These are phyloP conservation scores for Teunomyces kruisii DNA, from an alignment of 805 yeast genomes.

Conservation along the genomic window DNA sequence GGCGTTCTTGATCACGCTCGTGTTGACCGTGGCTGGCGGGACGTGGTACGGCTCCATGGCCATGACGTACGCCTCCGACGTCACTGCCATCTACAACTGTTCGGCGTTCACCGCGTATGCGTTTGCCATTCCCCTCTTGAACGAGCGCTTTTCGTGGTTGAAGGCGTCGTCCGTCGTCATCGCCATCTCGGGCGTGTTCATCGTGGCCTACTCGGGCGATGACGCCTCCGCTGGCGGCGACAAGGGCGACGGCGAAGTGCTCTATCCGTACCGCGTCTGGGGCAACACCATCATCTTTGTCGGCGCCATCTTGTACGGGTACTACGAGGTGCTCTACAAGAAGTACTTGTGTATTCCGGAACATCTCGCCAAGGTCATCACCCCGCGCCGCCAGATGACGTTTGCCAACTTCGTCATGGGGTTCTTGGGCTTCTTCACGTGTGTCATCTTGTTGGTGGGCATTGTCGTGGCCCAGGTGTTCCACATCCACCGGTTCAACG, in stretches of 20 bases:
- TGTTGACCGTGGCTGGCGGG: conserved; percentile 72
- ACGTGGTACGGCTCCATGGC: conserved; percentile 88
- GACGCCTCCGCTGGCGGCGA: conserved; percentile 6
- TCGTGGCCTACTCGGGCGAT: conserved; percentile 64
- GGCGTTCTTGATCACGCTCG: conserved; percentile 47
- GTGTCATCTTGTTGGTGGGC: conserved; percentile 47
- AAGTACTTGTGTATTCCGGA: conserved; percentile 71
- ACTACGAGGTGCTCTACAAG: conserved; percentile 83
- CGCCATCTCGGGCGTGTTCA: conserved; percentile 72
- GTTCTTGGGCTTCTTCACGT: conserved; percentile 59
- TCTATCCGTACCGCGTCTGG: conserved; percentile 57
- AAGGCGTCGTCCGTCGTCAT: conserved; percentile 67
- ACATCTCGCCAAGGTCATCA: conserved; percentile 41
- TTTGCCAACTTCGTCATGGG: conserved; percentile 79
- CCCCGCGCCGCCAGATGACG: conserved; percentile 67
- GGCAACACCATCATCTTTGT: conserved; percentile 71
- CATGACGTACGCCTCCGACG: conserved; percentile 77
- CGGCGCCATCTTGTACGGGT: conserved; percentile 79
- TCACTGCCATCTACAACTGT: conserved; percentile 88
- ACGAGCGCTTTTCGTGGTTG: conserved; percentile 61
- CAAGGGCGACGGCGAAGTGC: conserved; percentile 15
- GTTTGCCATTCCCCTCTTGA: conserved; percentile 73
- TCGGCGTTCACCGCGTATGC: conserved; percentile 86
- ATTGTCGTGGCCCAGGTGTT: conserved; percentile 50
- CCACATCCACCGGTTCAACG: conserved; percentile 57